These are phyloP conservation scores for Ceratocystis harringtonii DNA, from an alignment of 2,329 filamentous ascomycete species.

Conservation along the genomic window DNA sequence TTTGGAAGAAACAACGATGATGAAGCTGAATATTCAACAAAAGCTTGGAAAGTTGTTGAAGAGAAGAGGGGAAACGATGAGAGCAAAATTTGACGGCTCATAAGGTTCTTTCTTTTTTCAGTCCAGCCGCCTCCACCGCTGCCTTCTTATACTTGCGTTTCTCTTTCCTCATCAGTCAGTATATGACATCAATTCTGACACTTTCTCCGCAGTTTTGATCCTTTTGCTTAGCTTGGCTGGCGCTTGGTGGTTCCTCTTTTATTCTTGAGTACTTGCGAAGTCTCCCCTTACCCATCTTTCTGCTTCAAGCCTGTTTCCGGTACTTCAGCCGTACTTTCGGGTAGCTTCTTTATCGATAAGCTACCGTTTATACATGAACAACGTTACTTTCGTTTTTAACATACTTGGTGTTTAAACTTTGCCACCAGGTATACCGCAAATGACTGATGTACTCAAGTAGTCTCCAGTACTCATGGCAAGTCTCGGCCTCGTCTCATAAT, in stretches of 20 bases:
- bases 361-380: no score
- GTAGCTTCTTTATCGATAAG: no score
- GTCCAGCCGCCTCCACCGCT: not conserved
- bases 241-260: not conserved
- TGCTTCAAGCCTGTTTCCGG: no score
- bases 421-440: no score
- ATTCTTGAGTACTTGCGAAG: not conserved
- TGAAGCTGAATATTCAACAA: not conserved
- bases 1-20: not conserved
- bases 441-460: not conserved
- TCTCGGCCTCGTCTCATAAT: not conserved
- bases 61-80: not conserved
- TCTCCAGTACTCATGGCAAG: not conserved
- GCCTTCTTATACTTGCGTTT: constrained; percentile 1
- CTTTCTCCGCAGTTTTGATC: not conserved
- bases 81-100: not conserved
- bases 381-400: no score
- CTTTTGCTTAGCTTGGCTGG: not conserved
- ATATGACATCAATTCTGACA: not conserved
- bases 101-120: not conserved
- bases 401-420: no score
- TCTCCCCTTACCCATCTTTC: no score
- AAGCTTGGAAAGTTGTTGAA: not conserved
- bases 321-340: no score
- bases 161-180: not conserved